Evolutionary conservation across 768 basidiomycete species (phyloP).

Genomic region (Tulasnella sp.): DNA sequence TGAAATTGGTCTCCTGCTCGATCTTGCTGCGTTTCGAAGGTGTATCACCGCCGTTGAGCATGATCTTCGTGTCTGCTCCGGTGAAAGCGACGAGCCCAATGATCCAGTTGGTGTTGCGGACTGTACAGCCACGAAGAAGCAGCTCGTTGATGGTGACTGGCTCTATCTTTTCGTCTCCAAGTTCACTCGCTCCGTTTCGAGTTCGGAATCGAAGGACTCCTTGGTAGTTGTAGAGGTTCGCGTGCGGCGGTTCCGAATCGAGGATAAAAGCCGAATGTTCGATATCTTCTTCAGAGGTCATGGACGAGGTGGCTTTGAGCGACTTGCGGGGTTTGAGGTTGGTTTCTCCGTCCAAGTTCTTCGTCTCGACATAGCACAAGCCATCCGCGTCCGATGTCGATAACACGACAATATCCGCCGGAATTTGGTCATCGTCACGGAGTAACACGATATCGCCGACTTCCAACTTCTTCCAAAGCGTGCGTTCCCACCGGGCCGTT

Average conservation of each 20-base stretch:
- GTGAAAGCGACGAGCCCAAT: constrained; percentile 93
- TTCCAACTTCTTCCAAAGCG: constrained; percentile 97
- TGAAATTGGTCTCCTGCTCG: constrained; percentile 97
- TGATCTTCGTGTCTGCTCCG: constrained; percentile 82
- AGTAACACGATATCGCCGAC: constrained; percentile 93
- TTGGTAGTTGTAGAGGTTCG: constrained; percentile 86
- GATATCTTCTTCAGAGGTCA: constrained; percentile 80
- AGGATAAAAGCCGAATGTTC: constrained; percentile 80
- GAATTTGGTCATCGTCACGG: constrained; percentile 90
- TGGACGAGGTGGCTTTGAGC: constrained; percentile 62
- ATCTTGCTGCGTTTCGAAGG: constrained; percentile 97
- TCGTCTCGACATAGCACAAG: constrained; percentile 93
- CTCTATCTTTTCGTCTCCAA: constrained; percentile 50
- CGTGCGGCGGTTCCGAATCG: constrained; percentile 89
- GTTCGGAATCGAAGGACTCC: constrained; percentile 62
- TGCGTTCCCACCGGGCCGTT: constrained; percentile 83
- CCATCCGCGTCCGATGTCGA: constrained; percentile 88
- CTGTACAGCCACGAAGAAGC: constrained; percentile 79
- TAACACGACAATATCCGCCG: constrained; percentile 89
- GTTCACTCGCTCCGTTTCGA: constrained; percentile 35
- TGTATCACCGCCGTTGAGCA: constrained; percentile 85
- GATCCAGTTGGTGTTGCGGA: constrained; percentile 87
- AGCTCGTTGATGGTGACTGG: constrained; percentile 86
- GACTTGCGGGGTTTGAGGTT: constrained; percentile 85
- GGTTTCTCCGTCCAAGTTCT: constrained; percentile 96